These are phyloP conservation scores for Suillus luteus DNA, from an alignment of 768 basidiomycete genomes.

Conservation along the genomic window DNA sequence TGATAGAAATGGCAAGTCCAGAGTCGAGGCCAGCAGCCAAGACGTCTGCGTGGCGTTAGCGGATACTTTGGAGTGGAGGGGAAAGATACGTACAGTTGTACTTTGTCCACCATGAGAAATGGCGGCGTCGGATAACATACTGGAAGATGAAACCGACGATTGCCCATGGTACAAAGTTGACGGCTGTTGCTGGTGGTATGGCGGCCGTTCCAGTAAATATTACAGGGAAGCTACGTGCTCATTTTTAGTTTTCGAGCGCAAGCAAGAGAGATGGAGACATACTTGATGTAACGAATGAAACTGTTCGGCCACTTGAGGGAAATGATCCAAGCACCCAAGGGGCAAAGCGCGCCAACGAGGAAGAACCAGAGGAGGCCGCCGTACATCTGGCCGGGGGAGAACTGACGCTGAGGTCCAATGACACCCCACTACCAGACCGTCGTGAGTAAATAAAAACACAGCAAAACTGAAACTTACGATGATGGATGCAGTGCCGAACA, in stretches of 20 bases:
- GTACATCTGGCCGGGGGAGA: slow-evolving; percentile 59
- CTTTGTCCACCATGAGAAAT: slow-evolving; percentile 39
- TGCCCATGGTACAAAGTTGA: slow-evolving; percentile 49
- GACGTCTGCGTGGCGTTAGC: slow-evolving; percentile 20
- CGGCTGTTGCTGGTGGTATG: slow-evolving; percentile 48
- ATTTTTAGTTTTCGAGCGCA: background rate
- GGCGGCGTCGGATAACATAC: slow-evolving; percentile 29
- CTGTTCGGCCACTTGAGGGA: slow-evolving; percentile 59
- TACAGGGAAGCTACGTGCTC: slow-evolving; percentile 34
- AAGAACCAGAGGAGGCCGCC: slow-evolving; percentile 62
- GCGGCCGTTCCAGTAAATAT: slow-evolving; percentile 38
- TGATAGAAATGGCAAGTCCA: slow-evolving; percentile 14
- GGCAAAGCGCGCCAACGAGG: slow-evolving; percentile 66
- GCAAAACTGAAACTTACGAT: slow-evolving; percentile 41
- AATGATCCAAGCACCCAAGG: slow-evolving; percentile 52
- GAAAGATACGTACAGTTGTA: slow-evolving; percentile 29
- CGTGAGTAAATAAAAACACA: background rate
- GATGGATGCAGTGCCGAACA: slow-evolving; percentile 55
- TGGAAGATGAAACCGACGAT: slow-evolving; percentile 51
- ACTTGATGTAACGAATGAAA: slow-evolving; percentile 60
- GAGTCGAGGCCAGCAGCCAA: slow-evolving; percentile 37
- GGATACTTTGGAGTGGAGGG: no score
- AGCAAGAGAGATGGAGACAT: slow-evolving; percentile 22
- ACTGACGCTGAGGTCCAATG: slow-evolving; percentile 69
- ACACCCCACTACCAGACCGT: slow-evolving; percentile 45